Conservation (phyloP, 148 eudicot genomes). For the Rhododendron kiyosumense region DNA sequence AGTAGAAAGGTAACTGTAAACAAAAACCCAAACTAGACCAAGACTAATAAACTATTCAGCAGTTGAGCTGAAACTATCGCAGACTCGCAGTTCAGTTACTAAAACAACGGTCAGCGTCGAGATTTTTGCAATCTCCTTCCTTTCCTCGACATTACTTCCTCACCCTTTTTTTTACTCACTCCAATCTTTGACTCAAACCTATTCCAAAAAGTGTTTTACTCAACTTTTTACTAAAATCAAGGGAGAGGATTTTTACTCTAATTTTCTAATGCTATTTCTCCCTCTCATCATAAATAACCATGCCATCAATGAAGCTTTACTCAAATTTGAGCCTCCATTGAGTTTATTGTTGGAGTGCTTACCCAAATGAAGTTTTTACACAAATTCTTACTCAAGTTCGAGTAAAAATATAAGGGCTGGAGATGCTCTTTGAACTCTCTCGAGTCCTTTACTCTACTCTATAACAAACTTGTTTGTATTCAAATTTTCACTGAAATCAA, state of each 20-base stretch:
- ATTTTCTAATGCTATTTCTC: too few species aligned
- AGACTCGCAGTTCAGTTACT: too few species aligned
- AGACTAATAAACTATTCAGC: background rate
- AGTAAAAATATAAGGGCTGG: too few species aligned
- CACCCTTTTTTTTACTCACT: background rate
- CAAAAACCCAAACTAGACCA: background rate
- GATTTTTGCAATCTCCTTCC: background rate
- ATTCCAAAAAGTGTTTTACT: background rate
- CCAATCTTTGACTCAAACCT: background rate
- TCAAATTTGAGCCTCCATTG: too few species aligned
- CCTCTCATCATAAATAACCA: background rate
- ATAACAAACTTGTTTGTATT: background rate
- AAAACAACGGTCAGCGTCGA: background rate
- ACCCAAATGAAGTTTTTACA: too few species aligned
- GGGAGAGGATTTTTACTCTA: background rate
- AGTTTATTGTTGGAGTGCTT: too few species aligned
- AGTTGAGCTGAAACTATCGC: background rate
- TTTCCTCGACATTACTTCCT: background rate
- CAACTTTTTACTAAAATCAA: background rate
- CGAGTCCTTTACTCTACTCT: background rate
- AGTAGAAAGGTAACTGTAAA: background rate
- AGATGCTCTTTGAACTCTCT: too few species aligned
- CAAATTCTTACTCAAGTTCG: background rate
- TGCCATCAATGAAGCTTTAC: background rate
- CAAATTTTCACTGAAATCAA: background rate